These are phyloP conservation scores for Aspergillus arachidicola DNA, from an alignment of 2,329 filamentous ascomycete species.

Conservation along the genomic window DNA sequence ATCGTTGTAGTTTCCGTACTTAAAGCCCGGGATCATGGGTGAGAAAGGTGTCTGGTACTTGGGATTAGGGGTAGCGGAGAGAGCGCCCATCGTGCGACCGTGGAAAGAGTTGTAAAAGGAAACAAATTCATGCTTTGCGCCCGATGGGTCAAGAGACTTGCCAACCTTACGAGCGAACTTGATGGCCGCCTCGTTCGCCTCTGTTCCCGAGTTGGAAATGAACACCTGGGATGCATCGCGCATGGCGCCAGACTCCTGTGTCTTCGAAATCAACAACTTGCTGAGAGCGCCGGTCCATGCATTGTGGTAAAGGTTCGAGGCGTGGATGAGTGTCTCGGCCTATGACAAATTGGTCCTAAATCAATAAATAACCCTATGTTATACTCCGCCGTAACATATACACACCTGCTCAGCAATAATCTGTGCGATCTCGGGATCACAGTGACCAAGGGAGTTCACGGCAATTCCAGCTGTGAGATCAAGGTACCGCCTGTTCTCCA, in stretches of 20 bases:
- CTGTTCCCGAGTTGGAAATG: conserved; percentile 92
- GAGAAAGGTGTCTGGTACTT: conserved; percentile 96
- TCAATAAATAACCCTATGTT: not conserved
- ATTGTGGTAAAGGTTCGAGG: conserved; percentile 97
- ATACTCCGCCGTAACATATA: not conserved
- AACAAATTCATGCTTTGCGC: conserved; percentile 78
- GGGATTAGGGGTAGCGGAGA: conserved; percentile 95
- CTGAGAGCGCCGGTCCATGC: conserved; percentile 90
- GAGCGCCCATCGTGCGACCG: conserved; percentile 89
- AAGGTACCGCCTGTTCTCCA: conserved; percentile 85
- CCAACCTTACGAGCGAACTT: conserved; percentile 95
- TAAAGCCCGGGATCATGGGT: conserved; percentile 94
- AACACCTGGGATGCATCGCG: conserved; percentile 79
- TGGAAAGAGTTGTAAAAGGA: conserved; percentile 94
- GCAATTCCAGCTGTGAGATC: conserved; percentile 97
- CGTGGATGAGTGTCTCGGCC: conserved; percentile 79
- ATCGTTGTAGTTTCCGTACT: conserved; percentile 84
- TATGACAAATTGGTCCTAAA: conserved; percentile 20
- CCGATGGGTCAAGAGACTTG: conserved; percentile 71
- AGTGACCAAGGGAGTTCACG: conserved; percentile 90
- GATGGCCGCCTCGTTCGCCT: conserved; percentile 96
- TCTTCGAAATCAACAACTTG: conserved; percentile 80
- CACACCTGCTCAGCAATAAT: conserved; percentile 76
- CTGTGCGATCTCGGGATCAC: conserved; percentile 74
- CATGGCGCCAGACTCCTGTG: conserved; percentile 78